Evolutionary conservation across 108 stramenopile species (phyloP).

Genomic region (Skeletonema grethae): DNA sequence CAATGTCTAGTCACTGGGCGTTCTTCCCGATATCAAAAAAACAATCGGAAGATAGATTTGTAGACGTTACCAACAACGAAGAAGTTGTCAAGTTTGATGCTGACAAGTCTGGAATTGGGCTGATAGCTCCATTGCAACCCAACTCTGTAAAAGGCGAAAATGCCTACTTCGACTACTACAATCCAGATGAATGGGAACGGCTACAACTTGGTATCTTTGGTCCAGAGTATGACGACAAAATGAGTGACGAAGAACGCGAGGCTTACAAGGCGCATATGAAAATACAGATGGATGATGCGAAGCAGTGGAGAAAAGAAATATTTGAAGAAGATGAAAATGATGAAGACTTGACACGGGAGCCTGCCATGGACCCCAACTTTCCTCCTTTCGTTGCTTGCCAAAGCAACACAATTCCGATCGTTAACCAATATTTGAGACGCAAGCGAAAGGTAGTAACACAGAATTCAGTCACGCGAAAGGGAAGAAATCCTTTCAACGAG

Average conservation of each 20-base stretch:
- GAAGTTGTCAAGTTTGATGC: conserved; percentile 39
- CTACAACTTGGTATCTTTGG: conserved; percentile 55
- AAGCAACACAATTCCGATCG: conserved; percentile 49
- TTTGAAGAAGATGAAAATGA: conserved; percentile 35
- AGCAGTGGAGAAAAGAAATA: conserved; percentile 40
- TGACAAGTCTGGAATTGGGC: conserved; percentile 52
- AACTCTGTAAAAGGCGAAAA: conserved; percentile 22
- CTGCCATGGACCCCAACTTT: conserved; percentile 5
- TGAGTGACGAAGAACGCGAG: conserved; percentile 25
- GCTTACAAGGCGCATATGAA: conserved; percentile 54
- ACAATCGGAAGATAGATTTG: conserved; percentile 43
- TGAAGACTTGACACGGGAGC: not conserved
- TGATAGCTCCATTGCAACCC: conserved; percentile 28
- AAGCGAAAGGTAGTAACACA: conserved; percentile 17
- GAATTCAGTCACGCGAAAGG: conserved; percentile 10
- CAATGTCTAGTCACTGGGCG: conserved; percentile 54
- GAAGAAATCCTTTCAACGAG: conserved; percentile 12
- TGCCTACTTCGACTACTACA: conserved; percentile 53
- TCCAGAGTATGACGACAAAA: conserved; percentile 41
- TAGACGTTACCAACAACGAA: conserved; percentile 33
- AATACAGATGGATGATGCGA: conserved; percentile 51
- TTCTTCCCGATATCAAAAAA: conserved; percentile 53
- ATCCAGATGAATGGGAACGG: conserved; percentile 55
- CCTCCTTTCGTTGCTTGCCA: conserved; percentile 54
- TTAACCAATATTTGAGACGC: conserved; percentile 57